These are phyloP conservation scores for Mycena alexandri DNA, from an alignment of 768 basidiomycete species.

Conservation along the genomic window DNA sequence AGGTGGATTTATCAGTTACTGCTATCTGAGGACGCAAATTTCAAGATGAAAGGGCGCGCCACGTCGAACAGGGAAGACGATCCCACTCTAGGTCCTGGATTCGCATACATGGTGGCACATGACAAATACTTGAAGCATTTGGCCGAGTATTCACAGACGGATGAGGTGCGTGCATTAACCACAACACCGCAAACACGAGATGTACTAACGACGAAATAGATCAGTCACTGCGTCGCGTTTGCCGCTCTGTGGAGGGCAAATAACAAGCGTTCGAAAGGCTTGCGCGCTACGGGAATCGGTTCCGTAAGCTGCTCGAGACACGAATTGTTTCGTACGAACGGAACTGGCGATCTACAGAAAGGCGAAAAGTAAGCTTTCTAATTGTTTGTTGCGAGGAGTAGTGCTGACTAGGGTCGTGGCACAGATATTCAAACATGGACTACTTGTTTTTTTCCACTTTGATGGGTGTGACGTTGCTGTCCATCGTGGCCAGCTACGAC, in stretches of 20 bases:
- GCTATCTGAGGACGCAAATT: slow-evolving; percentile 37
- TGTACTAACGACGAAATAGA: slow-evolving; percentile 26
- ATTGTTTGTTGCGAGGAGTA: background rate
- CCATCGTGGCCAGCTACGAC: slow-evolving; percentile 39
- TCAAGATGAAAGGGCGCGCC: slow-evolving; percentile 30
- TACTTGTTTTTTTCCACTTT: slow-evolving; percentile 33
- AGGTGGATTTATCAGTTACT: slow-evolving; percentile 31
- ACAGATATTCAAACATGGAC: slow-evolving; percentile 43
- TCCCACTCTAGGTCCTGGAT: slow-evolving; percentile 33
- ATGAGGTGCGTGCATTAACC: slow-evolving; percentile 8
- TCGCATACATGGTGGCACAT: slow-evolving; percentile 35
- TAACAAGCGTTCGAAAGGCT: slow-evolving; percentile 36
- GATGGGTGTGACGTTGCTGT: background rate
- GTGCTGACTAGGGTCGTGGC: too few species aligned
- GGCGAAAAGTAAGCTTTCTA: slow-evolving; percentile 41
- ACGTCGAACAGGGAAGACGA: slow-evolving; percentile 27
- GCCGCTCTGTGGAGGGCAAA: slow-evolving; percentile 29
- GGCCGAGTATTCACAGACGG: background rate
- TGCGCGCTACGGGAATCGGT: slow-evolving; percentile 39
- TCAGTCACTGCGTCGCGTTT: slow-evolving; percentile 34
- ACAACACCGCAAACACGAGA: too few species aligned
- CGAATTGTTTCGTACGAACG: slow-evolving; percentile 34
- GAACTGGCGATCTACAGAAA: slow-evolving; percentile 42
- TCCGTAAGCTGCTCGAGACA: slow-evolving; percentile 39
- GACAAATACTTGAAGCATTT: slow-evolving; percentile 20